These are phyloP conservation scores for Fusarium brevicatenulatum DNA, from an alignment of 2,329 filamentous ascomycete species.

Conservation along the genomic window DNA sequence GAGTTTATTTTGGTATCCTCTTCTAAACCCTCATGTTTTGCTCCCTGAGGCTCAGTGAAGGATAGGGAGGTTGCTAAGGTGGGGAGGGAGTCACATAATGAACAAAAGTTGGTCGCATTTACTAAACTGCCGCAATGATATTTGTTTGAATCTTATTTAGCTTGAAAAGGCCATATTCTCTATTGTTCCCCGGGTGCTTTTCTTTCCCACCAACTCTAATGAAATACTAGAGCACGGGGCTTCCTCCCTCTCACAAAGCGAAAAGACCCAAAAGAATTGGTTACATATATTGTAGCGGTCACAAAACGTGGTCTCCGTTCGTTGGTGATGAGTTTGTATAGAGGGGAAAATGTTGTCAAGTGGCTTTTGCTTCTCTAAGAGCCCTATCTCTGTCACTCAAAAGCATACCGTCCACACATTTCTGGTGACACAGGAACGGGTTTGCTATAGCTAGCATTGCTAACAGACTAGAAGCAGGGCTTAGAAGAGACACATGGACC, in stretches of 20 bases:
- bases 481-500: background rate
- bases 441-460: background rate
- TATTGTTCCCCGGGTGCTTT: background rate
- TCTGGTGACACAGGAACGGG: background rate
- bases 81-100: background rate
- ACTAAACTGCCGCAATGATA: background rate
- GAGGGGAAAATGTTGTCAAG: background rate
- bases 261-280: background rate
- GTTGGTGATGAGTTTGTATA: background rate
- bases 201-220: background rate
- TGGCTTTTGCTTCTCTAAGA: background rate
- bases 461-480: background rate
- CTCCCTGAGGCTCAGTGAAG: background rate
- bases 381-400: background rate
- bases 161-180: background rate
- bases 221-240: background rate
- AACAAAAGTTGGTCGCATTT: accelerated
- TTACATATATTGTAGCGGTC: background rate
- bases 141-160: accelerated
- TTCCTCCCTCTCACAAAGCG: background rate
- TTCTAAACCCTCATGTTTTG: background rate
- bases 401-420: background rate
- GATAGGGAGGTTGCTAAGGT: too few species aligned
- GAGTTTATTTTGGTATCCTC: background rate
- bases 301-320: background rate